These are phyloP conservation scores for Diutina rugosa DNA, from an alignment of 1,139 yeast genomes.

Conservation along the genomic window DNA sequence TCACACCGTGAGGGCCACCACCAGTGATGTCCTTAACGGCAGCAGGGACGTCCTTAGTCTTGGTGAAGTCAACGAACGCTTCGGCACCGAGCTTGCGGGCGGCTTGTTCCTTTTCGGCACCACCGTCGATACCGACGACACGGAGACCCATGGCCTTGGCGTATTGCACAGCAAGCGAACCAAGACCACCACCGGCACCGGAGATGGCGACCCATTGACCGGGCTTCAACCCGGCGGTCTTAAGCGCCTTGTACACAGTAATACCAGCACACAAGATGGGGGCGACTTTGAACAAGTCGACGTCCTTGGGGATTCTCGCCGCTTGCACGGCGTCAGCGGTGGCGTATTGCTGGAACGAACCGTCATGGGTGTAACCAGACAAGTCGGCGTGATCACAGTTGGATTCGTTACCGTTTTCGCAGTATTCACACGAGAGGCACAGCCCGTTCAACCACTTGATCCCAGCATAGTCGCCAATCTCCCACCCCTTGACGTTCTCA, in stretches of 20 bases:
- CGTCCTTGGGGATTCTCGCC: constrained; percentile 7
- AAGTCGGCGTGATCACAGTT: constrained; percentile 9
- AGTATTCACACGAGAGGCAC: constrained; percentile 8
- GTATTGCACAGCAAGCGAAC: constrained; percentile 9
- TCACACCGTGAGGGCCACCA: constrained; percentile 9
- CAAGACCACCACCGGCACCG: constrained; percentile 10
- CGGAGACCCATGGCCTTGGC: constrained; percentile 10
- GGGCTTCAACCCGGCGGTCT: constrained; percentile 7
- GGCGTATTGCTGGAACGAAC: constrained; percentile 9
- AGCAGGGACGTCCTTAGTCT: constrained; percentile 7
- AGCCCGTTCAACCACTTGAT: constrained; percentile 10
- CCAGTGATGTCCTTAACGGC: constrained; percentile 7
- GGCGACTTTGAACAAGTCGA: constrained; percentile 8
- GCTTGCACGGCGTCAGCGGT: constrained; percentile 10
- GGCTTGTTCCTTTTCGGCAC: constrained; percentile 8
- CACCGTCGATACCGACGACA: constrained; percentile 9
- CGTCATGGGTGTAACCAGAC: constrained; percentile 10
- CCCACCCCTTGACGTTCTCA: constrained; percentile 8
- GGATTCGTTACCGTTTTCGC: constrained; percentile 8
- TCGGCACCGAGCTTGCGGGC: constrained; percentile 8
- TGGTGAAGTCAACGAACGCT: constrained; percentile 8
- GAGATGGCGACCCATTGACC: constrained; percentile 10
- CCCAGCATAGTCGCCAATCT: constrained; percentile 9
- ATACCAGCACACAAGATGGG: constrained; percentile 10
- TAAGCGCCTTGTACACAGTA: constrained; percentile 10